Evolutionary conservation across 768 basidiomycete genomes (phyloP), one percentile per base, ranked within the genome.

Genomic region (Leucosporidium creatinivorum): DNA sequence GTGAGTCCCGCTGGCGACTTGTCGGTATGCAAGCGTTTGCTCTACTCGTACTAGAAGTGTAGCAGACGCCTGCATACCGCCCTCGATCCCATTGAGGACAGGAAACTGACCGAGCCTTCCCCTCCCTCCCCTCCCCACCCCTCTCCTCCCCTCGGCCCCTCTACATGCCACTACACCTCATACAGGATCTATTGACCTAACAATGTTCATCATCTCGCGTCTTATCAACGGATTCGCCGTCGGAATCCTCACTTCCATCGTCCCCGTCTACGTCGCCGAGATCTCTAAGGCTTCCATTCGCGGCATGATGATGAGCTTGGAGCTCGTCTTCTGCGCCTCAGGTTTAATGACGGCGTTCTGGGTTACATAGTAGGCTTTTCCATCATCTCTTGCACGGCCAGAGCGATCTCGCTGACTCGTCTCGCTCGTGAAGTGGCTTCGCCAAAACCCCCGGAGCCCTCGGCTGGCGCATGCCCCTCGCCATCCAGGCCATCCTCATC

Each of bases 261-360:
- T 65, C 3, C 67, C 64, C 0, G 30, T 51, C 12, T 65, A 51
- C 36, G 66, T 69, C 50, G 73, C 67, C 23, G 74, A 75, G 49
- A 65, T 75, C 44, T 66, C 73, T 0, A 70, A 70, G 68, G 69
- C 74, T 1, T 15, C 30, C 1, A 64, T 66, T 33, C 69, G 74
- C 1, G 74, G 51, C 9, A 23, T 23, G 51, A 52, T n/a, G 58
- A 60, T 73, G 65, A 59, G 62, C 5, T 52, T 74, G 31, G 70
- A 70, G 59, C 65, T 74, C 3, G 61, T 68, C 26, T 61, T 68
- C 28, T 69, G 67, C 31, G 64, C 72, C 1, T 70, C 72, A 18
- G 72, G 73, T 57, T 65, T 75, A 19, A 70, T 70, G 70, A 67
- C 68, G 2, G 69, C 73, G 10, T 73, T 73, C 65, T 75, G 73